Conservation (phyloP, 2,329 filamentous ascomycete genomes). For the Leptographium wingfieldii region DNA sequence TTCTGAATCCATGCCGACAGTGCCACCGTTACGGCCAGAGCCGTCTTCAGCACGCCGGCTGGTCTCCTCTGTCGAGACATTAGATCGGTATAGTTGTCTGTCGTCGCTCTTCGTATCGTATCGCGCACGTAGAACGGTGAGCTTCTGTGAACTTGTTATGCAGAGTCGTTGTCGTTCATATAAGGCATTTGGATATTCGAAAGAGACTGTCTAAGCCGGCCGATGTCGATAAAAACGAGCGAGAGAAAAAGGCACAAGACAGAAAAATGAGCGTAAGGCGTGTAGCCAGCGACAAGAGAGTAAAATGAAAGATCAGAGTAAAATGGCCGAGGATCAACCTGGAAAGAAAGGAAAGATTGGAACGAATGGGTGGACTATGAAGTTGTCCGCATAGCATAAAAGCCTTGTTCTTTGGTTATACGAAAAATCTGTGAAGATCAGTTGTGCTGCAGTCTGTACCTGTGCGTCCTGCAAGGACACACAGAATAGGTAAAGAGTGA, state of each 20-base stretch:
- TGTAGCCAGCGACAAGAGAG: neutral
- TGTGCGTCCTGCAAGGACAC: neutral
- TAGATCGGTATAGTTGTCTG: neutral
- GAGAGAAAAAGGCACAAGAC: neutral
- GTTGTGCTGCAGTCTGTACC: neutral
- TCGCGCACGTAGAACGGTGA: neutral
- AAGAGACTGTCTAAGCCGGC: neutral
- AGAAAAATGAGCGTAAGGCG: constrained; percentile 1
- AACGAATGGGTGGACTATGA: neutral
- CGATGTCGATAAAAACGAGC: neutral
- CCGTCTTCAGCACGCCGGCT: constrained; percentile 8
- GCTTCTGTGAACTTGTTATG: neutral
- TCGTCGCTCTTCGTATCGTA: neutral
- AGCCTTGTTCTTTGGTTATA: neutral
- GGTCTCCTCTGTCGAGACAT: constrained; percentile 7
- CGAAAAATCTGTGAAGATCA: neutral
- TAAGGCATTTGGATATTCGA: neutral
- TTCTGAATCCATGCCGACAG: constrained; percentile 23
- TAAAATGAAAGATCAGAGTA: constrained; percentile 11
- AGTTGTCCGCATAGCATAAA: neutral
- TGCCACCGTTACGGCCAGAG: constrained; percentile 9
- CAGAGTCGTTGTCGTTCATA: neutral
- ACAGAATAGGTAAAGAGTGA: neutral
- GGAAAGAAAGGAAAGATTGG: constrained; percentile 30
- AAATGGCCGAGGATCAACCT: constrained; percentile 45